Percentiles rank a stretch among this genome's conserved stretches.
phyloP scores from a whole-genome alignment of 148 eudicot genomes.

The Cornus suecica region DNA sequence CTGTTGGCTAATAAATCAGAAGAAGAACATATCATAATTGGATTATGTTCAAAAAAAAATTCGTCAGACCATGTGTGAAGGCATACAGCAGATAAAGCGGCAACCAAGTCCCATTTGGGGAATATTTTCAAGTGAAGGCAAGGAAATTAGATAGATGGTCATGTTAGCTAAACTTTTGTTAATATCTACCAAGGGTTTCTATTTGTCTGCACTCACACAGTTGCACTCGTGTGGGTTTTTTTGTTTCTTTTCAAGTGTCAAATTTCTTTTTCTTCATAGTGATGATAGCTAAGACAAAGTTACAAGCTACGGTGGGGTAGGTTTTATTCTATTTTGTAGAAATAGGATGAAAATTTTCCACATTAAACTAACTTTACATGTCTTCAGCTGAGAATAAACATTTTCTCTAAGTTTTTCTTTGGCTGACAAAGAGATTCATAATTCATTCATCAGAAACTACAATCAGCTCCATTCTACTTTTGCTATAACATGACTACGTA shows the following conservation, averaged over 20 bases:
- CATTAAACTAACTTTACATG: not conserved
- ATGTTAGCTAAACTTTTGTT: not conserved
- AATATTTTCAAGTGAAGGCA: not conserved
- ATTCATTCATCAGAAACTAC: not conserved
- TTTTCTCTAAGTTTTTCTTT: not conserved
- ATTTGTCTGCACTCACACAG: not conserved
- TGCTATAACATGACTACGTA: not conserved
- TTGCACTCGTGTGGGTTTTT: not conserved
- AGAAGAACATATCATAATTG: not conserved
- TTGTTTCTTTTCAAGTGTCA: not conserved
- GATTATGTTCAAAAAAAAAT: not conserved
- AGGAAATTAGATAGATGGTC: not conserved
- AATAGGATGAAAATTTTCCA: not conserved
- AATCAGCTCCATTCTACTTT: too few species aligned
- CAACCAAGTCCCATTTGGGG: not conserved
- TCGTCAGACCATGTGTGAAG: not conserved
- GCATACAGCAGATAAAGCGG: not conserved
- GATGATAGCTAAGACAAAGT: too few species aligned
- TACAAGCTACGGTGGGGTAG: not conserved
- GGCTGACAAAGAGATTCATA: not conserved
- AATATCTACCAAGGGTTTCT: not conserved
- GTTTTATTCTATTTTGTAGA: not conserved
- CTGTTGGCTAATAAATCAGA: constrained; percentile 68
- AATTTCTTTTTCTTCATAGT: too few species aligned
- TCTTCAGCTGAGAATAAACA: not conserved